Conservation (phyloP, 2,329 filamentous ascomycete genomes). For the Lachnellula suecica region DNA sequence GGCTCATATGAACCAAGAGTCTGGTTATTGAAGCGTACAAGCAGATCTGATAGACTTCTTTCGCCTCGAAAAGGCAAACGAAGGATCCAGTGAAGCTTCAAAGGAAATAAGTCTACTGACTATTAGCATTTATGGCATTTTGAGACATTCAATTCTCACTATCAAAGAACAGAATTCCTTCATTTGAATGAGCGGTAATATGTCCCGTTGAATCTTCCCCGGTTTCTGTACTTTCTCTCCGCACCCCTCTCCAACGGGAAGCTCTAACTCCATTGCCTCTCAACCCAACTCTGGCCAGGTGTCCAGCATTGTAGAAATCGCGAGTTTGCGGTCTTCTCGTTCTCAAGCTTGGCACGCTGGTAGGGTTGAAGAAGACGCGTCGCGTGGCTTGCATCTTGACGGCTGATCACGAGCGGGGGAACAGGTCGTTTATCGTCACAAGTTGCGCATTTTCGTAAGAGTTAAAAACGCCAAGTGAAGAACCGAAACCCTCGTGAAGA, state of each 20-base stretch:
- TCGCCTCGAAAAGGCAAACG: slow-evolving; percentile 49
- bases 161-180: slow-evolving; percentile 87
- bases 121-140: neutral
- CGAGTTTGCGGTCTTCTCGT: slow-evolving; percentile 20
- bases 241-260: slow-evolving; percentile 21
- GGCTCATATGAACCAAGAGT: slow-evolving; percentile 55
- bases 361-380: slow-evolving; percentile 34
- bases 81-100: slow-evolving; percentile 67
- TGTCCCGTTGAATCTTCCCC: slow-evolving; percentile 74
- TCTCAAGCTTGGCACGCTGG: slow-evolving; percentile 35
- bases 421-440: slow-evolving; percentile 2
- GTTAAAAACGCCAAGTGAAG: neutral
- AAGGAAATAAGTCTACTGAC: slow-evolving; percentile 75
- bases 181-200: slow-evolving; percentile 72
- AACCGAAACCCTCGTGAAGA: slow-evolving; percentile 6
- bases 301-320: slow-evolving; percentile 24
- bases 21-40: slow-evolving; percentile 51
- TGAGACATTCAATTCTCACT: slow-evolving; percentile 51
- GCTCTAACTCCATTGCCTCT: slow-evolving; percentile 4
- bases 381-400: slow-evolving; percentile 24
- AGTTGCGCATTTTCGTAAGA: neutral
- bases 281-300: slow-evolving; percentile 11
- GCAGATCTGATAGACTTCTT: slow-evolving; percentile 44
- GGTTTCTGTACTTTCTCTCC: slow-evolving; percentile 45
- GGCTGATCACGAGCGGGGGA: neutral